These are phyloP conservation scores for Russula virescens DNA, from an alignment of 768 basidiomycete genomes.

Conservation along the genomic window DNA sequence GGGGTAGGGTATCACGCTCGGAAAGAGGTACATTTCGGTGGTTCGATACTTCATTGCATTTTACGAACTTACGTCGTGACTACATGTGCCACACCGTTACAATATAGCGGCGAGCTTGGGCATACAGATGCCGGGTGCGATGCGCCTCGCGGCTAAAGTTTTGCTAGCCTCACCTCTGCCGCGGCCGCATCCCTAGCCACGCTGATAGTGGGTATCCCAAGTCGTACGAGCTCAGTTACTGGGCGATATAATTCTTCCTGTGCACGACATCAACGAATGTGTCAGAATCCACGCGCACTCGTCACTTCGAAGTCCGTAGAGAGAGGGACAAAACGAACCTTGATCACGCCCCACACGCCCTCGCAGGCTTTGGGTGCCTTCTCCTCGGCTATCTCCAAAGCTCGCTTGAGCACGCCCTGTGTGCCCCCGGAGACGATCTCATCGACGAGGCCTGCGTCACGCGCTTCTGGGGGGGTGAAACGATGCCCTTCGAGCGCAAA, in stretches of 20 bases:
- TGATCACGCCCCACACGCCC: constrained; percentile 74
- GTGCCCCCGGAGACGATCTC: constrained; percentile 54
- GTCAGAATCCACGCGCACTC: not conserved
- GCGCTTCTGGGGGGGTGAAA: constrained; percentile 68
- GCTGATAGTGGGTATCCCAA: constrained; percentile 35
- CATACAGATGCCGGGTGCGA: not conserved
- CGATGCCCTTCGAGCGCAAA: constrained; percentile 76
- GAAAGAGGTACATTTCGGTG: not conserved
- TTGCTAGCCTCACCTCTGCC: constrained; percentile 40
- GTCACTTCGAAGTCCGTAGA: not conserved
- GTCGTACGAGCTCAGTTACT: constrained; percentile 37
- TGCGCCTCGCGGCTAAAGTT: constrained; percentile 9
- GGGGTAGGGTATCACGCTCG: no score
- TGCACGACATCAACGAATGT: constrained; percentile 5
- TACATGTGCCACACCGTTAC: not conserved
- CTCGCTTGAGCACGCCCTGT: constrained; percentile 57
- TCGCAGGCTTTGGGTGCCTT: constrained; percentile 45
- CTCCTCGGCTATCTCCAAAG: constrained; percentile 53
- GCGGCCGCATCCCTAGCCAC: constrained; percentile 44
- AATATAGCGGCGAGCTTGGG: not conserved
- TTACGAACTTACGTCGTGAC: not conserved
- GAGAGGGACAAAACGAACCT: constrained; percentile 36
- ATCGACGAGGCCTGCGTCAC: constrained; percentile 63
- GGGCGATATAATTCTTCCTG: constrained; percentile 54
- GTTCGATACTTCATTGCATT: not conserved